Evolutionary conservation across 257 asterid species (phyloP).

Genomic region (Echium plantagineum): DNA sequence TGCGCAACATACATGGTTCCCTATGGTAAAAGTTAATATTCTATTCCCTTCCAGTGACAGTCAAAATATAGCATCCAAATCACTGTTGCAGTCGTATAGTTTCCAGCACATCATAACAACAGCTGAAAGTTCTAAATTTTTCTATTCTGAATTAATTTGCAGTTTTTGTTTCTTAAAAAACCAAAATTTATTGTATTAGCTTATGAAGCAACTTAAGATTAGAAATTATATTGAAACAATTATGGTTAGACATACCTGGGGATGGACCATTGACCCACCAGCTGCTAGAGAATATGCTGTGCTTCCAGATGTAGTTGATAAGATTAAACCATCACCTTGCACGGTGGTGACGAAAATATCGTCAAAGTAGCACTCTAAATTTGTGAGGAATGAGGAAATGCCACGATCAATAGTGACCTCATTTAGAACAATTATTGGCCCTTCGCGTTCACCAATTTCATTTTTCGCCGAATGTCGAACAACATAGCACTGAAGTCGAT

Average conservation of each 20-base stretch:
- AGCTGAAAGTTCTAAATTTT: neutral
- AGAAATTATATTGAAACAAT: neutral
- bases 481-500: conserved; percentile 86
- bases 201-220: no score
- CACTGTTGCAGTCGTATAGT: no score
- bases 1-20: no score
- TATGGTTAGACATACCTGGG: neutral
- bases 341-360: conserved; percentile 79
- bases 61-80: neutral
- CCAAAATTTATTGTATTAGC: no score
- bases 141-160: neutral
- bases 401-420: conserved; percentile 99
- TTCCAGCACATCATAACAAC: neutral
- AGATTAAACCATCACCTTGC: conserved; percentile 92
- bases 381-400: conserved; percentile 79
- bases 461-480: conserved; percentile 72
- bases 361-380: conserved; percentile 87
- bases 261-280: conserved; percentile 71
- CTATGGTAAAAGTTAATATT: no score
- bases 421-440: conserved; percentile 73
- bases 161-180: no score
- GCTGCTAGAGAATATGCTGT: conserved; percentile 99
- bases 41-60: no score
- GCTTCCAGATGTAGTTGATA: conserved; percentile 98
- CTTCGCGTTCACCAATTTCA: conserved; percentile 62